Evolutionary conservation across 2,329 filamentous ascomycete species (phyloP).

Genomic region (Geosmithia morbida): DNA sequence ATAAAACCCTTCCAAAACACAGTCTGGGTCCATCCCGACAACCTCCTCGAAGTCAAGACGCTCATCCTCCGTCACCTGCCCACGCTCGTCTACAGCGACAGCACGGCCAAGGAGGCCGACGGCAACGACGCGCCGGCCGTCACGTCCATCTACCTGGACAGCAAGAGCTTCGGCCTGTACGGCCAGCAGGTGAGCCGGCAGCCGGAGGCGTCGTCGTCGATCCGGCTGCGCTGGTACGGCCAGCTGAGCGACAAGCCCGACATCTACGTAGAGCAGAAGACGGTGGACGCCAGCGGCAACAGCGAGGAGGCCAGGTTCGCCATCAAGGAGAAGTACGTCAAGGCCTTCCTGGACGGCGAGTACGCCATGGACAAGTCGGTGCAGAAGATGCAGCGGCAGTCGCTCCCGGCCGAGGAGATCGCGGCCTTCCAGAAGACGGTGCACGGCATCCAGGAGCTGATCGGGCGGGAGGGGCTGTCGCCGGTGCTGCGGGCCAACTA

Average conservation of each 20-base stretch:
- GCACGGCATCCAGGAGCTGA: constrained; percentile 63
- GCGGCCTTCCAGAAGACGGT: constrained; percentile 59
- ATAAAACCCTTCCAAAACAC: constrained; percentile 10
- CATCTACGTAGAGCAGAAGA: constrained; percentile 82
- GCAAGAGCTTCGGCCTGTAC: constrained; percentile 72
- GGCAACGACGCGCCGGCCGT: constrained; percentile 75
- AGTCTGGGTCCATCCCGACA: constrained; percentile 95
- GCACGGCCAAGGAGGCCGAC: constrained; percentile 67
- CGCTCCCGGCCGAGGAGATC: constrained; percentile 50
- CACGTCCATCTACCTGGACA: constrained; percentile 95
- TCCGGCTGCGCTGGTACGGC: constrained; percentile 86
- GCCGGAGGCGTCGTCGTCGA: constrained; percentile 61
- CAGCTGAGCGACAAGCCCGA: constrained; percentile 66
- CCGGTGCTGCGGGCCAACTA: constrained; percentile 88
- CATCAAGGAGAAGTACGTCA: constrained; percentile 90
- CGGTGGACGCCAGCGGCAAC: constrained; percentile 57
- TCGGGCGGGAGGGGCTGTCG: constrained; percentile 62
- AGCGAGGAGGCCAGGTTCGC: constrained; percentile 69
- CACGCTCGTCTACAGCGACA: constrained; percentile 83
- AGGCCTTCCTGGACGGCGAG: constrained; percentile 71
- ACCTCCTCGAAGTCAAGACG: constrained; percentile 93
- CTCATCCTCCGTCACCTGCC: constrained; percentile 83
- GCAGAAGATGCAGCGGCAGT: constrained; percentile 71
- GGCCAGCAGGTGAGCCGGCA: constrained; percentile 67
- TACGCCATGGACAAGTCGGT: constrained; percentile 89